Evolutionary conservation across 805 yeast genomes (phyloP).

Genomic region (Cyberlindnera sargentensis): DNA sequence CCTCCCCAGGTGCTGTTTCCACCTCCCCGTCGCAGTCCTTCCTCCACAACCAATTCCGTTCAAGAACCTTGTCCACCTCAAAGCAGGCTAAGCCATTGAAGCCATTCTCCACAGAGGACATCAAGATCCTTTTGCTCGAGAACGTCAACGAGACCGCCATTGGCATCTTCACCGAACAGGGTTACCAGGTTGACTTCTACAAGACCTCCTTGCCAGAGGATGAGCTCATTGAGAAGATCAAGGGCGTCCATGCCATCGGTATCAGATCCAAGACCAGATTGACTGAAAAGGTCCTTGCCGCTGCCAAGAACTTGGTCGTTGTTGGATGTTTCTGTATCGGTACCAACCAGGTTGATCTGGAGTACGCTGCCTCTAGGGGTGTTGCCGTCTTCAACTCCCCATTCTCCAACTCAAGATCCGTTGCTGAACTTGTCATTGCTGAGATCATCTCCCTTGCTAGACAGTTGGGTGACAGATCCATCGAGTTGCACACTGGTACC

Average conservation of each 20-base stretch:
- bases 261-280: conserved; percentile 95
- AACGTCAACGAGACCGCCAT: conserved; percentile 93
- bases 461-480: conserved; percentile 94
- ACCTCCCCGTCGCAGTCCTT: conserved; percentile 77
- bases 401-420: conserved; percentile 96
- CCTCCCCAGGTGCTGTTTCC: conserved; percentile 66
- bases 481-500: conserved; percentile 91
- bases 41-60: conserved; percentile 40
- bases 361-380: conserved; percentile 89
- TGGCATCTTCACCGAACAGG: conserved; percentile 77
- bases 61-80: conserved; percentile 35
- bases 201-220: conserved; percentile 87
- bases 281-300: conserved; percentile 67
- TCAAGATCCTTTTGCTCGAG: conserved; percentile 84
- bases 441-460: conserved; percentile 92
- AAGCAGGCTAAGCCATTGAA: conserved; percentile 66
- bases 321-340: conserved; percentile 99
- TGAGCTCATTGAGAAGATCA: conserved; percentile 89
- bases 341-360: conserved; percentile 94
- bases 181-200: conserved; percentile 94
- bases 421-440: conserved; percentile 94
- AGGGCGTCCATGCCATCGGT: conserved; percentile 93
- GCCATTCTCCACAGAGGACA: conserved; percentile 94
- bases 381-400: conserved; percentile 98
- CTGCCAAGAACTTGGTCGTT: conserved; percentile 83